Base-by-base conservation (phyloP, 2,329 filamentous ascomycete genomes). In the Myotisia sp. region DNA sequence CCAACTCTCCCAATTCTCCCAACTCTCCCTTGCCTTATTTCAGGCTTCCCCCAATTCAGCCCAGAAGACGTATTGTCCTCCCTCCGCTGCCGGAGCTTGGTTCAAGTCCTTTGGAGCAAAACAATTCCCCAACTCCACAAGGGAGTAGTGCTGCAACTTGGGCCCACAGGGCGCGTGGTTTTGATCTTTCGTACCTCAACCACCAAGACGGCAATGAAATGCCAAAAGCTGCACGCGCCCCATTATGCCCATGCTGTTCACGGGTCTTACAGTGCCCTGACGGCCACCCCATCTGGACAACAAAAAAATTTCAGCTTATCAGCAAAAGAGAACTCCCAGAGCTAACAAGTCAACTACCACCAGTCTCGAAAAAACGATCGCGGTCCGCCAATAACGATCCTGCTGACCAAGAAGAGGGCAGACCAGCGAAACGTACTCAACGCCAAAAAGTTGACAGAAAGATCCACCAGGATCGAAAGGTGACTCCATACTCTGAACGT, bases 401-500 rank as follows among this genome's bases (percentile, higher is more conserved):
- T 19, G 10, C 29, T 20, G 24, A 6, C 5, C 29, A 20, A 6
- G 26, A 22, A 7, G 33, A 35, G 5, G 6, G 23, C 22, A 18
- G 33, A 3, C 17, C 33, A 12, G 10, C 26, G 13, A 29, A 33
- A 10, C 26, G 22, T 22, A 26, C 16, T 6, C 28, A 36, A 26
- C 26, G 33, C 29, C 23, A 19, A 21, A 27, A 9, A 29, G 35
- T 27, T 32, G 29, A n/a, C 21, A 37, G 24, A 37, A 23, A 27
- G 29, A 20, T 33, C 6, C 42, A 42, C 32, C 38, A 29, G 13
- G 21, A 22, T 13, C 42, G 40, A 9, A 22, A 33, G 24, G 26
- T 43, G 4, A 41, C 41, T 2, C 46, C 55, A 4, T 52, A 51
- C 31, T 44, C 49, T 4, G 49, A 51, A 24, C 50, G 53, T 24